Evolutionary conservation across 225 moss, liverwort and hornwort genomes (phyloP), one percentile per base, ranked within the genome.

Genomic region (Pleurozium schreberi): DNA sequence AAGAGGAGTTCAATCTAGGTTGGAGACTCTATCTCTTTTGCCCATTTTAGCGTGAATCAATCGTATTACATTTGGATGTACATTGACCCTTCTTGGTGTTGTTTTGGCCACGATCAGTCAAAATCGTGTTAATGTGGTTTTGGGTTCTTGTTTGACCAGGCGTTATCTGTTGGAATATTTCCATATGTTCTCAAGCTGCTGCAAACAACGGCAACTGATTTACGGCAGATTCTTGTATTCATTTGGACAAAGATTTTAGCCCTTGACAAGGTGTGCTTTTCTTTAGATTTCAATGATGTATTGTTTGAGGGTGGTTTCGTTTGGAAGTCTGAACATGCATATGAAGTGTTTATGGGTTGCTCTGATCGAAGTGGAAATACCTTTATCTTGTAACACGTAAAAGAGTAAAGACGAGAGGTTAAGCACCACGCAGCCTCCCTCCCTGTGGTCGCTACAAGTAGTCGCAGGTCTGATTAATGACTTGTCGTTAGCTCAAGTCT

Each of bases 181-280:
- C 98, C 98, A 22, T 98, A 97, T 80, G 97, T 98, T 82, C 94
- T 98, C 68, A 98, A 98, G 90, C 90, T 98, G 82, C 89, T 98
- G 88, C 98, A 97, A 92, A 98, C 98, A 68, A 97, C 97, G 66
- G 98, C 98, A 20, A 95, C 94, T 57, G 98, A 98, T 85, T 93
- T 98, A 78, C 95, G 96, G 61, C 98, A 98, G 90, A 97, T 98
- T 84, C 98, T 98, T 85, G 97, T 98, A 19, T 98, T 98, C 68
- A 98, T 98, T 82, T 98, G 98, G 98, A 98, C 98, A 17, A 98
- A 98, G 91, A 98, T 98, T 88, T 88, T 98, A 88, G 98, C 98
- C 86, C 96, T 96, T 85, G 98, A 98, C 89, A 98, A 97, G 96
- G 98, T 97, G 82, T 53, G 63, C 40, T 79, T 88, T 76, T 90